Base-by-base conservation (phyloP, 345 rosid genomes). In the Eutrema japonicum region DNA sequence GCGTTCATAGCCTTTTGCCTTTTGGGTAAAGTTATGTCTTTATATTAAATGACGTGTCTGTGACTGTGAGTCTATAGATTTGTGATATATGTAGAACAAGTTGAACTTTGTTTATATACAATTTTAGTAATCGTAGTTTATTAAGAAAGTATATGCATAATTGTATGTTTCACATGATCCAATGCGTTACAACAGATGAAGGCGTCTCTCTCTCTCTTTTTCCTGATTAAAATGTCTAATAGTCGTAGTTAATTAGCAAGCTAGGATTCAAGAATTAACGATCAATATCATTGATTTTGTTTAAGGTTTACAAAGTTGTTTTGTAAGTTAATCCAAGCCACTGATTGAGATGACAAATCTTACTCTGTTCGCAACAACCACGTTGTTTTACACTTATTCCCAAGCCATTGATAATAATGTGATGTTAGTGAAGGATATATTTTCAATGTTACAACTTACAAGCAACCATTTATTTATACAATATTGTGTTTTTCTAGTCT, bases 331-430 rank as follows among this genome's bases (percentile, higher is more conserved):
- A 61, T 71, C 60, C 35, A 42, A 41, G 8, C 63, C 68, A 59
- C 35, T 60, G 66, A 74, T 65, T 73, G 47, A 61, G 55, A 60
- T 51, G 49, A 45, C 33, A 43, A 75, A 60, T 60, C 68, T 67
- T 59, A 63, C 41, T 73, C 26, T 42, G 55, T 42, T 68, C 63
- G 64, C 78, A 75, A 67, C 73, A 59, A 68, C 69, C 55, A 68
- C 49, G 53, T 58, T 67, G 27, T 30, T 74, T 27, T 66, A 74
- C 73, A 56, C 71, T 64, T 55, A 48, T 67, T 30, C 55, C 72
- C 64, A 56, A 73, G 59, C 66, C 22, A 18, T 18, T 18, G 22
- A 18, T 18, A 18, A 63, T 10, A 35, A 41, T 33, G 32, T 52
- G 65, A 73, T 58, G 16, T 58, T 40, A 40, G 52, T n/a, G 54